These are phyloP conservation scores for Aquilaria yunnanensis DNA, from an alignment of 345 rosid species.

Conservation along the genomic window DNA sequence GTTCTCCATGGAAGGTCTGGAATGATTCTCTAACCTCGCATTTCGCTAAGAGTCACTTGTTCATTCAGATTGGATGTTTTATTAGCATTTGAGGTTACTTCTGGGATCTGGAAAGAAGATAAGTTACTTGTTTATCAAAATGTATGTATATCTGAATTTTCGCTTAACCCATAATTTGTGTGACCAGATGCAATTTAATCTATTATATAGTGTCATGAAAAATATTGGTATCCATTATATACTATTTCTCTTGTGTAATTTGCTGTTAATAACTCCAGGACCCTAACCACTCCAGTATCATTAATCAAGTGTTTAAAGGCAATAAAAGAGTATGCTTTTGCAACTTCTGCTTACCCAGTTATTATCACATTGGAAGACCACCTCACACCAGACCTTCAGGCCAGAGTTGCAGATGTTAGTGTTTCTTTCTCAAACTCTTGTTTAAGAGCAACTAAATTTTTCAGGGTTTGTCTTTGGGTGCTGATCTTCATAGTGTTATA, in stretches of 20 bases:
- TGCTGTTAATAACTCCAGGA: conserved; percentile 29
- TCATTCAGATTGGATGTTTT: too few relatives aligned
- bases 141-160: background rate
- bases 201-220: too few relatives aligned
- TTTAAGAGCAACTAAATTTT: too few relatives aligned
- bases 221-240: background rate
- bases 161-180: too few relatives aligned
- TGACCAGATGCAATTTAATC: too few relatives aligned
- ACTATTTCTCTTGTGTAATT: too few relatives aligned
- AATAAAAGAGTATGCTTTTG: conserved; percentile 69
- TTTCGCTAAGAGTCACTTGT: background rate
- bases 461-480: too few relatives aligned
- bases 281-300: conserved; percentile 67
- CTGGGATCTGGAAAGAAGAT: too few relatives aligned
- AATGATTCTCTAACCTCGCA: background rate
- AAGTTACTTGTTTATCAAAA: too few relatives aligned
- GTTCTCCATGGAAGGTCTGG: conserved; percentile 82
- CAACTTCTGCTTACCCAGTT: conserved; percentile 69
- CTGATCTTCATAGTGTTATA: background rate
- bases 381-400: conserved; percentile 79
- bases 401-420: conserved; percentile 73
- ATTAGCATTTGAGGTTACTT: too few relatives aligned
- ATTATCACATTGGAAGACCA: conserved; percentile 88
- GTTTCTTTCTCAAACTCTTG: background rate
- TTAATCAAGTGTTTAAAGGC: conserved; percentile 62